These are phyloP conservation scores for Aspergillus ostianus DNA, from an alignment of 495 filamentous ascomycete species.

Conservation along the genomic window DNA sequence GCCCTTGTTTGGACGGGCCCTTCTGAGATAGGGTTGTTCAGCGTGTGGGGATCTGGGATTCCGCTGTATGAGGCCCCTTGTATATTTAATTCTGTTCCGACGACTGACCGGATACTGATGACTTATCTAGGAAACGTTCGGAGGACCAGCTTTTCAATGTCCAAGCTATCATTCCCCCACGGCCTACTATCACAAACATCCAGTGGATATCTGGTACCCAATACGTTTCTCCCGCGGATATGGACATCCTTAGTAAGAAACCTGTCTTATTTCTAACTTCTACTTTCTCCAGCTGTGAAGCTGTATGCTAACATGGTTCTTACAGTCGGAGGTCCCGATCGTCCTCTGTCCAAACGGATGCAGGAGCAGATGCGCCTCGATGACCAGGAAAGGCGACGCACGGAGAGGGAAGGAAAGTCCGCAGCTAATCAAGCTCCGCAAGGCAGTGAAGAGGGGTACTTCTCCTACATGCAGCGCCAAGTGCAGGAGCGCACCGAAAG, in stretches of 20 bases:
- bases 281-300: slow-evolving; percentile 13
- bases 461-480: slow-evolving; percentile 73
- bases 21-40: slow-evolving; percentile 74
- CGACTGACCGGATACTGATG: slow-evolving; percentile 32
- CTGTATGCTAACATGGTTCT: slow-evolving; percentile 14
- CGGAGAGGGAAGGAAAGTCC: slow-evolving; percentile 35
- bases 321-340: slow-evolving; percentile 75
- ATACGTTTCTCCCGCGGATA: slow-evolving; percentile 82
- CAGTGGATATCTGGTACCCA: slow-evolving; percentile 97
- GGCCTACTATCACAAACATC: slow-evolving; percentile 93
- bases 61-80: slow-evolving; percentile 42
- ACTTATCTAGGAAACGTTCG: slow-evolving; percentile 38
- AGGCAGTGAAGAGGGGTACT: slow-evolving; percentile 56
- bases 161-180: slow-evolving; percentile 64
- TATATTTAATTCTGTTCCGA: neutral
- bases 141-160: slow-evolving; percentile 78
- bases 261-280: neutral
- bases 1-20: slow-evolving; percentile 89
- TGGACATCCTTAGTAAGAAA: slow-evolving; percentile 72
- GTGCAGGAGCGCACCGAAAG: slow-evolving; percentile 88
- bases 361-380: slow-evolving; percentile 61
- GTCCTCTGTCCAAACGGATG: slow-evolving; percentile 79
- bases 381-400: slow-evolving; percentile 55
- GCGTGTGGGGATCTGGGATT: slow-evolving; percentile 74
- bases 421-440: slow-evolving; percentile 22